Evolutionary conservation across 306 rosid genomes (phyloP).

Genomic region (Vachellia pachyceras): DNA sequence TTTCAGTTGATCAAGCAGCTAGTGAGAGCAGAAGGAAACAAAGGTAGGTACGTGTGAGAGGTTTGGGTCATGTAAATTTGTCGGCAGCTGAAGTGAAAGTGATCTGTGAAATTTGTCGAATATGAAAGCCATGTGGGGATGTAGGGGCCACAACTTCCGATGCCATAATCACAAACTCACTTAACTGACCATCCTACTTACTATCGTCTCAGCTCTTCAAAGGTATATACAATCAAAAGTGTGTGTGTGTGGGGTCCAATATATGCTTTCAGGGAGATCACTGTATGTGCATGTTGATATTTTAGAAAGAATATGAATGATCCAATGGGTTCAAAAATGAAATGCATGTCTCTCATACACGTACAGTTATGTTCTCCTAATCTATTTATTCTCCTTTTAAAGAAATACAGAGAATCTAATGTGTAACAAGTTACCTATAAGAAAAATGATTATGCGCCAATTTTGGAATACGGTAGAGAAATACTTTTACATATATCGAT

Average conservation of each 20-base stretch:
- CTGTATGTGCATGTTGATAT: background rate
- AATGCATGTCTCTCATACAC: no score
- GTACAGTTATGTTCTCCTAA: no score
- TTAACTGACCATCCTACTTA: background rate
- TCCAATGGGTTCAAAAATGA: no score
- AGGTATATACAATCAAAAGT: no score
- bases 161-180: conserved; percentile 15
- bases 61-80: conserved; percentile 40
- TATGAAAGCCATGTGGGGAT: conserved; percentile 37
- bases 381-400: no score
- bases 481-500: no score
- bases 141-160: conserved; percentile 26
- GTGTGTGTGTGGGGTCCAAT: no score
- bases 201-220: background rate
- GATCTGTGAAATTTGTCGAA: conserved; percentile 21
- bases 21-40: background rate
- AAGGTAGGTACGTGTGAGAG: background rate
- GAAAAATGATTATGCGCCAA: no score
- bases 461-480: no score
- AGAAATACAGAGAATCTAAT: no score
- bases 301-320: background rate
- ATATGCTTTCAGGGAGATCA: background rate
- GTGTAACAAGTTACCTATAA: no score
- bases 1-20: no score
- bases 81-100: conserved; percentile 40